phyloP scores from a whole-genome alignment of 2,329 filamentous ascomycete genomes.

The Aspergillus luchuensis region DNA sequence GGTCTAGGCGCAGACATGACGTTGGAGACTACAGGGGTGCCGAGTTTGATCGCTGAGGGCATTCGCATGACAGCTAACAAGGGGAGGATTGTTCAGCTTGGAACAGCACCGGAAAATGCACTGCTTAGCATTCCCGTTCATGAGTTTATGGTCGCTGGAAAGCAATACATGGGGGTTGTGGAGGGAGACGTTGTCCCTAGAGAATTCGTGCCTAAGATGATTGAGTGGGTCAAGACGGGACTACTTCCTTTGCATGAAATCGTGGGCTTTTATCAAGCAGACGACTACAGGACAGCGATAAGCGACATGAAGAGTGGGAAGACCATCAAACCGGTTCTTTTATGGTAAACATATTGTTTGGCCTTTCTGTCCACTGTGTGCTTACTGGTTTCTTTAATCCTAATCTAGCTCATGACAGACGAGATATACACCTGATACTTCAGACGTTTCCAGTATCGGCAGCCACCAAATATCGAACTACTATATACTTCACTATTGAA shows the following conservation, averaged over 20 bases:
- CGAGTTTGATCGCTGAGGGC: conserved; percentile 46
- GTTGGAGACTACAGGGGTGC: conserved; percentile 55
- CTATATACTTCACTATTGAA: too few relatives aligned
- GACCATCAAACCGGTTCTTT: conserved; percentile 34
- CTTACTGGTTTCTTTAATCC: too few relatives aligned
- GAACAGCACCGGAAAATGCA: conserved; percentile 48
- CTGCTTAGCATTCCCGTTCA: conserved; percentile 48
- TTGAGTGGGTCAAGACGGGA: conserved; percentile 52
- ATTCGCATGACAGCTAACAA: conserved; percentile 47
- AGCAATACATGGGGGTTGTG: conserved; percentile 52
- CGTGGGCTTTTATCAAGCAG: conserved; percentile 47
- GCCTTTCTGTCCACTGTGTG: too few relatives aligned
- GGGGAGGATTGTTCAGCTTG: conserved; percentile 55
- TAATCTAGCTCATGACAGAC: too few relatives aligned
- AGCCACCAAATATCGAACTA: too few relatives aligned
- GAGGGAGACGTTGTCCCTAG: conserved; percentile 49
- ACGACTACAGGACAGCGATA: conserved; percentile 29
- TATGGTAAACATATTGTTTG: conserved; percentile 23
- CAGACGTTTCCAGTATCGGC: too few relatives aligned
- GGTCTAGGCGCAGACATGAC: conserved; percentile 48
- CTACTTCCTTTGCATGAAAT: conserved; percentile 52
- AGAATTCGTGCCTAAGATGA: conserved; percentile 50
- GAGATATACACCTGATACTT: too few relatives aligned
- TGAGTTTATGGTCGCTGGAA: conserved; percentile 51
- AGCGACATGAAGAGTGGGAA: conserved; percentile 29